Evolutionary conservation across 73 alveolate species (phyloP).

Genomic region (Effrenium voratum): DNA sequence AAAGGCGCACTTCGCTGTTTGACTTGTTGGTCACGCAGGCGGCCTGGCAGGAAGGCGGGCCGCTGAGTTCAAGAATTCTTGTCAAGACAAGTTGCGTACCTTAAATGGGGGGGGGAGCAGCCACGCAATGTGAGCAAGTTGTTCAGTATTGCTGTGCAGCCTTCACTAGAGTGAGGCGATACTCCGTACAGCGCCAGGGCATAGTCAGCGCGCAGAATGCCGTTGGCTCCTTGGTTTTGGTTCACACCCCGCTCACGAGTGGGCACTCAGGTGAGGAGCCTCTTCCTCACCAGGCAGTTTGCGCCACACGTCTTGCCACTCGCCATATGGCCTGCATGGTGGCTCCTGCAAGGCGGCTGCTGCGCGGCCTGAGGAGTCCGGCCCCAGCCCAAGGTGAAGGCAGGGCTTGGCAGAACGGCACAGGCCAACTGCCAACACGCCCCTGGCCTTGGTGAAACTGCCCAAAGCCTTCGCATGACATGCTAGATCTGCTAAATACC

Average conservation of each 20-base stretch:
- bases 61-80: not conserved
- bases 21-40: not conserved
- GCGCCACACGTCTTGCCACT: too few relatives aligned
- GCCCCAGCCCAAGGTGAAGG: too few relatives aligned
- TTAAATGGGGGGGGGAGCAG: not conserved
- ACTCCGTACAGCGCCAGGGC: constrained; percentile 75
- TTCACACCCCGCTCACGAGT: not conserved
- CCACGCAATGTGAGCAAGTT: not conserved
- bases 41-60: not conserved
- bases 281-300: constrained; percentile 47
- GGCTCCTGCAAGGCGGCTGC: too few relatives aligned
- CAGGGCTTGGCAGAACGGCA: too few relatives aligned
- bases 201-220: constrained; percentile 75
- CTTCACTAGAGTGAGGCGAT: too few relatives aligned
- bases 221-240: not conserved
- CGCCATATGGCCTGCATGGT: too few relatives aligned
- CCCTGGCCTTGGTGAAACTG: too few relatives aligned
- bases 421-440: too few relatives aligned
- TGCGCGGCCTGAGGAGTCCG: too few relatives aligned
- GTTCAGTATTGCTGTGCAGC: not conserved
- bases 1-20: too few relatives aligned
- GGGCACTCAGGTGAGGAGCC: constrained; percentile 42
- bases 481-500: too few relatives aligned
- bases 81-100: not conserved
- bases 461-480: too few relatives aligned